Base-by-base conservation (phyloP, 441 rosid genomes). In the Erodium texanum region DNA sequence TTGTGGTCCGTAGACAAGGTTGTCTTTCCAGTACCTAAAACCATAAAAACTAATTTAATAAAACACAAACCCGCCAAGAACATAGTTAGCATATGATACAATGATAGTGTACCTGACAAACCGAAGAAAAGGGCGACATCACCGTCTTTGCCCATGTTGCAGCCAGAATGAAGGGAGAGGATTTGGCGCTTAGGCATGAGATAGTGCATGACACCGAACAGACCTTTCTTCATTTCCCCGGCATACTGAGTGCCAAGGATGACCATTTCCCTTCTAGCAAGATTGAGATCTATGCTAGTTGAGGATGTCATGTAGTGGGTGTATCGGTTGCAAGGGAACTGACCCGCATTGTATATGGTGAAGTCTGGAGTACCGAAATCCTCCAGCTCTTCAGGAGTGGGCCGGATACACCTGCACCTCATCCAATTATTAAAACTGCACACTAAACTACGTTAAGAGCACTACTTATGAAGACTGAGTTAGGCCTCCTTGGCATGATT, bases 101-200 rank as follows among this genome's bases (percentile, higher is more conserved):
- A n/a, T n/a, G n/a, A n/a, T n/a, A n/a, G n/a, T 82, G 81, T 88
- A 90, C 98, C 98, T 89, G 97, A 93, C 78, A 93, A 82, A 74
- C 97, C 97, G 82, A 93, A 93, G 92, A 93, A 93, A 90, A 93
- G 97, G 76, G 96, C 97, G 81, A 93, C 98, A 77, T 93, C 98
- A 81, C 99, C 97, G 70, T 83, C 88, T 84, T 93, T 93, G n/a
- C 97, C 98, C 92, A 93, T 89, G 82, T 93, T 93, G 93, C 96
- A 91, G 29, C 99, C 99, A 80, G 99, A 93, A 74, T 93, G 97
- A 64, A 93, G 83, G 74, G 99, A 90, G 81, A 93, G 95, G 75
- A 93, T 91, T 45, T 79, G 86, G 75, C 96, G 97, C 87, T 85
- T 93, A 82, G 99, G 99, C 99, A 93, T 93, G 86, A 93, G 95